phyloP scores from a whole-genome alignment of 257 asterid species.

The Solanum pinnatisectum region DNA sequence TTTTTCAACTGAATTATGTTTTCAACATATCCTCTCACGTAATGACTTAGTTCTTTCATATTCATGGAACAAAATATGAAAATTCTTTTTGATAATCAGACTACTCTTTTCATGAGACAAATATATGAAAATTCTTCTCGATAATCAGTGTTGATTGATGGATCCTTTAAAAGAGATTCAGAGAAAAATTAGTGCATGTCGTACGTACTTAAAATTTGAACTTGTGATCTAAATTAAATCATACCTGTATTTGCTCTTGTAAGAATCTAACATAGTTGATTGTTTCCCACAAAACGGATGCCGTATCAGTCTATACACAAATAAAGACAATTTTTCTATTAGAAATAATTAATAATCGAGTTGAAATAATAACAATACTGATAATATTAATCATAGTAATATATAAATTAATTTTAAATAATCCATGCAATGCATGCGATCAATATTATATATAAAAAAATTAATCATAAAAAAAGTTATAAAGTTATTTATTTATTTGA shows the following conservation, averaged over 20 bases:
- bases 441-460: background rate
- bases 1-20: background rate
- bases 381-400: background rate
- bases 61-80: no score
- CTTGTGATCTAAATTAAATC: background rate
- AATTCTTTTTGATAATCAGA: background rate
- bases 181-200: no score
- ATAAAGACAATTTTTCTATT: background rate
- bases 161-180: no score
- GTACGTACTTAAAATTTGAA: no score
- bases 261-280: constrained; percentile 18
- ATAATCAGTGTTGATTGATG: no score
- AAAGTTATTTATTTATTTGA: background rate
- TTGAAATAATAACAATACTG: background rate
- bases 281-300: constrained; percentile 26
- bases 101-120: background rate
- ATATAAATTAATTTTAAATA: background rate
- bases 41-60: background rate
- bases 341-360: background rate
- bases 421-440: background rate
- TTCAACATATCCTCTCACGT: background rate
- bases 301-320: constrained; percentile 18
- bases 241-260: constrained; percentile 22
- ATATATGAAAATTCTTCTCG: no score
- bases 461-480: background rate